Evolutionary conservation across 2,329 filamentous ascomycete species (phyloP).

Genomic region (Ophiocordyceps polyrhachis-furcata): DNA sequence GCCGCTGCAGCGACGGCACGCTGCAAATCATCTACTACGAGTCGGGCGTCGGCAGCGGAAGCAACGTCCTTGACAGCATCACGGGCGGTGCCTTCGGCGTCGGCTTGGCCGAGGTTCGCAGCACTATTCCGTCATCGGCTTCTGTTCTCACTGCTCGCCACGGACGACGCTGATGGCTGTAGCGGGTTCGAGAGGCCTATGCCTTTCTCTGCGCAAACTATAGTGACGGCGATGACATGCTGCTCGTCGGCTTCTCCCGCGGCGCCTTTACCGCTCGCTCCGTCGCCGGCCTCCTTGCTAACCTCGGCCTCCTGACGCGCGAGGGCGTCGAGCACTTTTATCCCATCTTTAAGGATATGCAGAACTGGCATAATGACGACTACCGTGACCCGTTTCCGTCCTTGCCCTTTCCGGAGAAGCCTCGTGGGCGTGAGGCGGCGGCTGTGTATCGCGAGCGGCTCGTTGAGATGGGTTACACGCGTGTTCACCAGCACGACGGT

Average conservation of each 20-base stretch:
- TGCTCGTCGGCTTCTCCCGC: conserved; percentile 37
- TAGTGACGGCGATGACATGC: conserved; percentile 35
- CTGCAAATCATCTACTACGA: conserved; percentile 43
- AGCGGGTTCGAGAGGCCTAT: conserved; percentile 42
- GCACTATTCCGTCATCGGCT: background rate
- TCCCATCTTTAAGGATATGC: conserved; percentile 36
- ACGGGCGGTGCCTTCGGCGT: conserved; percentile 35
- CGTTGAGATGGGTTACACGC: conserved; percentile 23
- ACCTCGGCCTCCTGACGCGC: conserved; percentile 31
- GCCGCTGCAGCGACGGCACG: conserved; percentile 28
- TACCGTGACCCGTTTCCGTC: conserved; percentile 29
- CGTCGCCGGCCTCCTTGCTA: conserved; percentile 31
- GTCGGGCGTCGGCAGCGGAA: conserved; percentile 38
- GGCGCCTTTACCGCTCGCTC: conserved; percentile 40
- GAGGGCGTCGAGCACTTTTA: conserved; percentile 35
- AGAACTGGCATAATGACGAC: conserved; percentile 27
- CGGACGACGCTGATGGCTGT: background rate
- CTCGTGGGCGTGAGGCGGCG: conserved; percentile 22
- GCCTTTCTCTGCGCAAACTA: conserved; percentile 45
- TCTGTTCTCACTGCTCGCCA: too few relatives aligned
- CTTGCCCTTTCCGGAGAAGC: conserved; percentile 28
- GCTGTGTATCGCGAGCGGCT: conserved; percentile 24
- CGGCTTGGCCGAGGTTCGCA: conserved; percentile 31
- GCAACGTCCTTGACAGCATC: conserved; percentile 27
- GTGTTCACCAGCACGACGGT: conserved; percentile 20